These are phyloP conservation scores for Pseudisothecium myosuroides DNA, from an alignment of 225 moss, liverwort and hornwort species.

Conservation along the genomic window DNA sequence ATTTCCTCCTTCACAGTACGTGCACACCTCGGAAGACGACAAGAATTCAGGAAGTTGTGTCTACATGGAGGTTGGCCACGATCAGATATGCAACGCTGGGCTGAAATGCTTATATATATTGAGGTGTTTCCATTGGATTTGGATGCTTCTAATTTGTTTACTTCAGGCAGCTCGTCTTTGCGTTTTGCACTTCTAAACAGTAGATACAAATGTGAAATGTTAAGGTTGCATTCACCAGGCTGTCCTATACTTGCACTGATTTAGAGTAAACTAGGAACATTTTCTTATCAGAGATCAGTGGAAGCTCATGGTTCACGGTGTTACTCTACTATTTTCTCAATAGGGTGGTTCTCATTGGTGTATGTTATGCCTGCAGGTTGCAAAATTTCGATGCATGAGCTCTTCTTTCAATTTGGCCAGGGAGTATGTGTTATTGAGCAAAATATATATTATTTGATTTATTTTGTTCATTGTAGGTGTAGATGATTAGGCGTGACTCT, in stretches of 20 bases:
- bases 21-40: not conserved
- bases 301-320: not conserved
- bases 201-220: not conserved
- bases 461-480: not conserved
- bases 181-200: not conserved
- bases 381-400: not conserved
- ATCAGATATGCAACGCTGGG: not conserved
- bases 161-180: not conserved
- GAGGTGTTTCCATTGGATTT: not conserved
- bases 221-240: not conserved
- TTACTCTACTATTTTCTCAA: not conserved
- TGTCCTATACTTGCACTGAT: not conserved
- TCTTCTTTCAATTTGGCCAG: not conserved
- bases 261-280: not conserved
- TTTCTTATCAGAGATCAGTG: not conserved
- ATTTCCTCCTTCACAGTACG: not conserved
- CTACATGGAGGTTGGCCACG: constrained; percentile 3
- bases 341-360: not conserved
- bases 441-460: not conserved
- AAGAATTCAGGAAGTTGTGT: not conserved
- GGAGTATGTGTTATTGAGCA: not conserved
- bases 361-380: constrained; percentile 10
- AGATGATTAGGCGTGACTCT: not conserved
- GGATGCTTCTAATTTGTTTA: not conserved
- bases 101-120: not conserved